Percentiles rank a stretch among this genome's conserved stretches.
phyloP scores from a whole-genome alignment of 192 early-diverging fungal genomes.

The Linnemannia schmuckeri region DNA sequence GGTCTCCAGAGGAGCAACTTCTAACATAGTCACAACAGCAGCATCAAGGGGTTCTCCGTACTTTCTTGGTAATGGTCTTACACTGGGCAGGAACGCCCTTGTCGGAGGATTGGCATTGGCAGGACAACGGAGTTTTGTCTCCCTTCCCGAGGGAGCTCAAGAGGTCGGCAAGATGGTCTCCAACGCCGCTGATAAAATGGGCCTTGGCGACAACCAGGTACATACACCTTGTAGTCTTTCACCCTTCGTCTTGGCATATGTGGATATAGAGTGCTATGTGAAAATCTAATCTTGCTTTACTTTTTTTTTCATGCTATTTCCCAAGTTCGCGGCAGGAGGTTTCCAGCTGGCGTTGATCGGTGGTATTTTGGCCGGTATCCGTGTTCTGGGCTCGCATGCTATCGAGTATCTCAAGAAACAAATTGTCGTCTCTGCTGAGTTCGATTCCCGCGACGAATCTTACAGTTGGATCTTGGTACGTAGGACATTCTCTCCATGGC shows the following conservation, averaged over 20 bases:
- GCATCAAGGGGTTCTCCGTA: slow-evolving; percentile 4
- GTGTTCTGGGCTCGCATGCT: slow-evolving; percentile 55
- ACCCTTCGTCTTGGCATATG: not conserved
- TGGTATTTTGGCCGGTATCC: slow-evolving; percentile 45
- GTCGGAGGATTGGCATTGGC: slow-evolving; percentile 35
- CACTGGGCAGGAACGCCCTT: slow-evolving; percentile 20
- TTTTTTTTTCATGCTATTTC: not conserved
- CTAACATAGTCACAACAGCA: not conserved
- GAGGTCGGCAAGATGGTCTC: slow-evolving; percentile 49
- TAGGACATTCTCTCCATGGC: not conserved
- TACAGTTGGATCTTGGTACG: slow-evolving; percentile 60
- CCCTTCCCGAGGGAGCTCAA: slow-evolving; percentile 33
- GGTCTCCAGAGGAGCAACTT: not conserved
- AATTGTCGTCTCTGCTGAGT: slow-evolving; percentile 63
- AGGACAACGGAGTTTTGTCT: slow-evolving; percentile 22
- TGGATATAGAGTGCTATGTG: not conserved
- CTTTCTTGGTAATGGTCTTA: not conserved
- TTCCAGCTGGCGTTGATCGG: slow-evolving; percentile 61
- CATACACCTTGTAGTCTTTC: not conserved
- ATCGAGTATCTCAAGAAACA: slow-evolving; percentile 63
- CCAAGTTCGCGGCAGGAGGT: slow-evolving; percentile 62
- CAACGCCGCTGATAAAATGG: slow-evolving; percentile 45
- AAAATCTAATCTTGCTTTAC: not conserved
- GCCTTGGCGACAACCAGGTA: slow-evolving; percentile 56
- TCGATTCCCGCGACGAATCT: slow-evolving; percentile 68